Conservation (phyloP, 148 eudicot species). For the Arctostaphylos glauca region DNA sequence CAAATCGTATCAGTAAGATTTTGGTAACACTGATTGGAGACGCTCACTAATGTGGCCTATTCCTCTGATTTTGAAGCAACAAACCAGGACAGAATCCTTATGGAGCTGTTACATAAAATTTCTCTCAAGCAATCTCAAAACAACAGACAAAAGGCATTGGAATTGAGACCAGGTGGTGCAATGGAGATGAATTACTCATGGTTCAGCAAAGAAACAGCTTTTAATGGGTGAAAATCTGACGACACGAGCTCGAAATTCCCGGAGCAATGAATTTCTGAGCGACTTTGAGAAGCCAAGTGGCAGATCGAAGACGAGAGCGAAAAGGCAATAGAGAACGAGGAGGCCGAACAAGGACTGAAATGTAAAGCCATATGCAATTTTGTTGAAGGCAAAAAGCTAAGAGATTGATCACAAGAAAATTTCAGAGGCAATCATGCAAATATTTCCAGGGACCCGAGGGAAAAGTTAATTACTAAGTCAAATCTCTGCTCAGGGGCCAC, state of each 20-base stretch:
- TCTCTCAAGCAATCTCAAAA: not conserved
- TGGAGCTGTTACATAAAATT: not conserved
- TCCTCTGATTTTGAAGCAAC: too few relatives aligned
- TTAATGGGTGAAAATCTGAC: slow-evolving; percentile 53
- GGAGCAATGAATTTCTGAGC: slow-evolving; percentile 25
- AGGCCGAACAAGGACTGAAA: slow-evolving; percentile 37
- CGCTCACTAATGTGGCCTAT: too few relatives aligned
- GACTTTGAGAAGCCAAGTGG: slow-evolving; percentile 45
- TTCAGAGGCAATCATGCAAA: too few relatives aligned
- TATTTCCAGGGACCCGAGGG: too few relatives aligned
- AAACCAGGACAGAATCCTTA: too few relatives aligned
- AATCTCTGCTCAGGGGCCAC: too few relatives aligned
- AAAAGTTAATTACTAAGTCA: too few relatives aligned
- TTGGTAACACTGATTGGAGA: too few relatives aligned
- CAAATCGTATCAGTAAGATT: too few relatives aligned
- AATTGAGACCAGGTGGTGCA: not conserved
- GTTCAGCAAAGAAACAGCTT: slow-evolving; percentile 42
- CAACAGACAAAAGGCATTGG: not conserved
- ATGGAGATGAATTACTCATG: slow-evolving; percentile 24
- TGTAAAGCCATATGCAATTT: slow-evolving; percentile 31
- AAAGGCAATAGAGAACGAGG: slow-evolving; percentile 16
- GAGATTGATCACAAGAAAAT: not conserved
- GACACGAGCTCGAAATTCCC: slow-evolving; percentile 39
- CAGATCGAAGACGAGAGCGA: slow-evolving; percentile 24
- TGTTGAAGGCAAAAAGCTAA: not conserved